Base-by-base conservation (phyloP, 2,329 filamentous ascomycete species). In the Aureobasidium sp. region DNA sequence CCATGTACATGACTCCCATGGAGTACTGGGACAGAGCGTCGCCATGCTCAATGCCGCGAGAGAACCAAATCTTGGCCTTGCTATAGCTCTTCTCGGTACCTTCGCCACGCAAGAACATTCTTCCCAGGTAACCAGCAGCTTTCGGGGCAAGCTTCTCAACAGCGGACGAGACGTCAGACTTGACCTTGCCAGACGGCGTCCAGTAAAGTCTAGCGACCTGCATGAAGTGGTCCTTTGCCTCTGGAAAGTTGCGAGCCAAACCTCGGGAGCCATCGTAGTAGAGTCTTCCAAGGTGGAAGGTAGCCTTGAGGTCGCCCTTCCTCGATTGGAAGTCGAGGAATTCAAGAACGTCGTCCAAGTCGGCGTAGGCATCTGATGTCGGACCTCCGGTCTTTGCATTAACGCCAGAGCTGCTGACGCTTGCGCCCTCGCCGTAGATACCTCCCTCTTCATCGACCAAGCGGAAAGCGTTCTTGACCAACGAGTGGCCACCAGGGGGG, bases 341-440 rank as follows among this genome's bases (percentile, higher is more conserved):
- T 71, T 99, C 94, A 62, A 99, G 84, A 17, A 97, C 88, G 72
- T 99, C 93, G 67, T 95, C 91, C 61, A 96, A 84, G 17, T 90
- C 89, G 1, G 91, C 90, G 68, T 95, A 88, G 0, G 88, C 84
- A 69, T 94, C 89, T 2, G 90, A 89, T 65, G 88, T 86, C 1
- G 86, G 81, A 60, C 85, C 84, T 21, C 85, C 84, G 64, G 86
- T 85, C 68, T 87, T 82, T 4, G 91, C 90, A 70, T 95, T 92
- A 60, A 83, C 81, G 4, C 94, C 94, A 0, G 94, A 88, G 70
- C 91, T 96, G 25, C 87, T 87, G 40, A 87, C 89, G 70, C 93
- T 97, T 13, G 94, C 94, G 3, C 94, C 95, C 74, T 96, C 90
- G 49, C 94, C 95, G 71, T 96, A 99, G 7, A 96, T 88, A 45